phyloP scores from a whole-genome alignment of 1,139 yeast genomes.

The Saccharomyces hybrid region DNA sequence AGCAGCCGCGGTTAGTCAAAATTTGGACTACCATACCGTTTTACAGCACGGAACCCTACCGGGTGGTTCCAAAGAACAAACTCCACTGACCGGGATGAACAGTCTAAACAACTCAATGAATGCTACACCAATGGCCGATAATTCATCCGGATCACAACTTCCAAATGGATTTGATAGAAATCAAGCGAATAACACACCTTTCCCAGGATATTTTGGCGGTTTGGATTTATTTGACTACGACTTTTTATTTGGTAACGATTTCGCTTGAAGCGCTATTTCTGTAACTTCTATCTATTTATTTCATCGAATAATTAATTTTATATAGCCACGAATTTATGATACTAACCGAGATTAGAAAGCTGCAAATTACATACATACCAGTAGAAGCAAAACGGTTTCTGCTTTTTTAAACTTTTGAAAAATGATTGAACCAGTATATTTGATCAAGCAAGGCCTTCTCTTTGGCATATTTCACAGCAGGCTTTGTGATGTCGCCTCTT shows the following conservation, averaged over 20 bases:
- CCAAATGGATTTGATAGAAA: slow-evolving; percentile 3
- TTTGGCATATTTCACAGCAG: slow-evolving; percentile 55
- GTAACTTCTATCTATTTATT: background rate
- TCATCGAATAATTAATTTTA: background rate
- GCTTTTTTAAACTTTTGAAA: slow-evolving; percentile 4
- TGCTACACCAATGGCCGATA: background rate
- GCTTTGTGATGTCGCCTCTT: slow-evolving; percentile 59
- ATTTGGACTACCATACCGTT: slow-evolving; percentile 11
- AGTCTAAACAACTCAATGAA: background rate
- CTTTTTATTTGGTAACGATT: slow-evolving; percentile 23
- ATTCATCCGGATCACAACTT: background rate
- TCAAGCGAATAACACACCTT: slow-evolving; percentile 3
- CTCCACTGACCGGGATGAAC: background rate
- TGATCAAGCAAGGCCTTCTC: slow-evolving; percentile 62
- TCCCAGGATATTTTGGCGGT: slow-evolving; percentile 22
- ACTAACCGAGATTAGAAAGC: background rate
- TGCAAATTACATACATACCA: background rate
- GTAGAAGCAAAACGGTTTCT: background rate
- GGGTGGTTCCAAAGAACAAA: background rate
- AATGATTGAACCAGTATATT: slow-evolving; percentile 40
- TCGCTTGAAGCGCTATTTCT: background rate
- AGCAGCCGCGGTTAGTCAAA: slow-evolving; percentile 15
- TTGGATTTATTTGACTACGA: slow-evolving; percentile 27
- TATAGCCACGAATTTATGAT: background rate
- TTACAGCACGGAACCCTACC: background rate